Evolutionary conservation across 345 rosid genomes (phyloP), one percentile per base, ranked within the genome.

Genomic region (Eucalyptus sp.): DNA sequence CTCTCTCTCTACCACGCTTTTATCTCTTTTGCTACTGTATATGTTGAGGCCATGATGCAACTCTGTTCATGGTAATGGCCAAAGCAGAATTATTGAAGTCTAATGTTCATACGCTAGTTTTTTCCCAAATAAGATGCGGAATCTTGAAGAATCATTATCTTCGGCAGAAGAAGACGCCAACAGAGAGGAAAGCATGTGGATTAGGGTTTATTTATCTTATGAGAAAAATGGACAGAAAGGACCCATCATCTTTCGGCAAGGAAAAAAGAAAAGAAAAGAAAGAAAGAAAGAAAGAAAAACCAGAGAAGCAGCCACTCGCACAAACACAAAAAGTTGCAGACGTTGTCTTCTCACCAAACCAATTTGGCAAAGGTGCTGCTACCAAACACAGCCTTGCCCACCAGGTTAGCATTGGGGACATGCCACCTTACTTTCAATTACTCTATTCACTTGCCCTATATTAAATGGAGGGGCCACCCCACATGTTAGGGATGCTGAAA

Each of bases 331-430:
- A 48, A 86, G 41, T 46, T 46, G 8, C 46, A 86, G 92, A 91
- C 86, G 94, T 89, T 92, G 90, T 90, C 95, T 91, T 89, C 93
- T 92, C 86, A 91, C 95, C 96, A 89, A 93, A 94, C 93, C 88
- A 51, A 83, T 86, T 37, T 18, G 90, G 91, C 90, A 86, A 87
- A 87, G 64, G 85, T n/a, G 87, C 90, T 89, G 88, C 92, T 51
- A 92, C 92, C 93, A 93, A 92, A 93, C 91, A 18, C 86, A 43
- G 24, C 43, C 71, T 58, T 62, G 33, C 87, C 56, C 18, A 80
- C 58, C 58, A 44, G 48, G 58, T 88, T 60, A 56, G 17, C 71
- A 22, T 84, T 44, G 48, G 52, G 52, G 79, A 87, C 92, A 87
- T 90, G 88, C 88, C 92, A 88, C 86, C 90, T 90, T 43, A 81